Base-by-base conservation (phyloP, 1,284 basidiomycete genomes). In the Erythrobasidium hasegawianum region DNA sequence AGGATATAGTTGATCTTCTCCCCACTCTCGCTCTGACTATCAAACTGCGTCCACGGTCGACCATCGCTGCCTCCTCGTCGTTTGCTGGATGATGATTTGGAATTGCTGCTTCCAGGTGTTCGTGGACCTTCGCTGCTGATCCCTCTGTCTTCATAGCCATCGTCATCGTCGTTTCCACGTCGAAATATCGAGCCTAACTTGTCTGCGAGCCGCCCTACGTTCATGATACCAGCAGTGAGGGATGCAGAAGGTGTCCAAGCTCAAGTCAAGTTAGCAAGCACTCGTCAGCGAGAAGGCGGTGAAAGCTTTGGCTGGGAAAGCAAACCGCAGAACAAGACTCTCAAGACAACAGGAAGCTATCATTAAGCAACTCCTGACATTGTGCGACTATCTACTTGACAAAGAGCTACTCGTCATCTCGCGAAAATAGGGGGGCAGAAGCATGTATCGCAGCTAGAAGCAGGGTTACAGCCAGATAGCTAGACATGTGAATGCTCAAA, bases 41-140 rank as follows among this genome's bases (percentile, higher is more conserved):
- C 61, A n/a, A 64, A 26, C 41, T 43, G 41, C 54, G 45, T 57
- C 61, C 61, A 64, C 2, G 61, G 26, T 38, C 61, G 18, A 7
- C 11, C 24, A 13, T 53, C 54, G 22, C 40, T 20, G 2, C 40
- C 18, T 2, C 27, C 29, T 18, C 45, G 29, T 5, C 50, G 49
- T 40, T 53, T 55, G n/a, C n/a, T n/a, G n/a, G n/a, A n/a, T n/a
- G n/a, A n/a, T n/a, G 61, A 40, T 40, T 43, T 55, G 40, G 53
- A 11, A 53, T 38, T 57, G 50, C 61, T 10, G 29, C 52, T 13
- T 40, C 24, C 43, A 55, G 55, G 41, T 43, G 50, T 22, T 53
- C 38, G 10, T 57, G 41, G 18, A 27, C 16, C n/a, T n/a, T 24
- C 43, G 22, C 43, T 24, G 43, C 43, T 47, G 43, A 47, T 50